A percentile compares a stretch with the other conserved stretches of the same genome.
These are phyloP conservation scores for Phaeophleospora eucalypticola DNA, from an alignment of 2,329 filamentous ascomycete species.

Conservation along the genomic window DNA sequence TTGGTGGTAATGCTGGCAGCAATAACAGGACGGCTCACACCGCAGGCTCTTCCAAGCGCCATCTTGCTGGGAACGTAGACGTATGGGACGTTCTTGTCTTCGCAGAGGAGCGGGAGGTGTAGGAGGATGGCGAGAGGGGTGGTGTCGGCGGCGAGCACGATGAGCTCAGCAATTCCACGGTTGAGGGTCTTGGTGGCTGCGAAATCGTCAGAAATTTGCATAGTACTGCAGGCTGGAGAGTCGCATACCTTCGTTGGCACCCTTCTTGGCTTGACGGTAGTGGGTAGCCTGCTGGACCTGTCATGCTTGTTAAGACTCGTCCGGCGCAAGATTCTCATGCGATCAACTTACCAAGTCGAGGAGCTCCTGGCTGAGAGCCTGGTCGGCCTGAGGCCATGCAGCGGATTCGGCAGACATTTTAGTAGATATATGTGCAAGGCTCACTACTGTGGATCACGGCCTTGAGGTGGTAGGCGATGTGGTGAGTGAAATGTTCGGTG, in stretches of 20 bases:
- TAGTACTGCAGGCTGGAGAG: neutral
- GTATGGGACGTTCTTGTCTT: slow-evolving; percentile 67
- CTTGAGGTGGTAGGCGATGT: neutral
- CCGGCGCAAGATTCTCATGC: neutral
- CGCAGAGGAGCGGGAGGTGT: slow-evolving; percentile 81
- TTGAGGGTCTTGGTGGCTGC: slow-evolving; percentile 78
- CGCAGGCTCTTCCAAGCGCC: slow-evolving; percentile 81
- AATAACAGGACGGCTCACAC: slow-evolving; percentile 84
- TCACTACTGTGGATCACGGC: slow-evolving; percentile 2
- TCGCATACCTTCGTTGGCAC: slow-evolving; percentile 63
- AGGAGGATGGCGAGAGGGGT: slow-evolving; percentile 81
- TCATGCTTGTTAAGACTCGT: neutral
- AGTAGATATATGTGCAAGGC: neutral
- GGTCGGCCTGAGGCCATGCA: slow-evolving; percentile 40
- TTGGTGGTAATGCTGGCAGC: slow-evolving; percentile 84
- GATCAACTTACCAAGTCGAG: slow-evolving; percentile 37
- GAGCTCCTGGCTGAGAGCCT: slow-evolving; percentile 48
- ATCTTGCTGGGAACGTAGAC: slow-evolving; percentile 62
- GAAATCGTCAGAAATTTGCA: slow-evolving; percentile 1
- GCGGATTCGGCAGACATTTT: slow-evolving; percentile 48
- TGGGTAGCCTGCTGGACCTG: slow-evolving; percentile 60
- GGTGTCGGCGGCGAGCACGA: slow-evolving; percentile 86
- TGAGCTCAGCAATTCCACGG: slow-evolving; percentile 83
- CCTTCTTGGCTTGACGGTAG: slow-evolving; percentile 73
- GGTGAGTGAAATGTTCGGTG: neutral